A percentile compares a stretch with the other conserved stretches of the same genome.
These are phyloP conservation scores for Aureoboletus auriporus DNA, from an alignment of 768 basidiomycete genomes.

Conservation along the genomic window DNA sequence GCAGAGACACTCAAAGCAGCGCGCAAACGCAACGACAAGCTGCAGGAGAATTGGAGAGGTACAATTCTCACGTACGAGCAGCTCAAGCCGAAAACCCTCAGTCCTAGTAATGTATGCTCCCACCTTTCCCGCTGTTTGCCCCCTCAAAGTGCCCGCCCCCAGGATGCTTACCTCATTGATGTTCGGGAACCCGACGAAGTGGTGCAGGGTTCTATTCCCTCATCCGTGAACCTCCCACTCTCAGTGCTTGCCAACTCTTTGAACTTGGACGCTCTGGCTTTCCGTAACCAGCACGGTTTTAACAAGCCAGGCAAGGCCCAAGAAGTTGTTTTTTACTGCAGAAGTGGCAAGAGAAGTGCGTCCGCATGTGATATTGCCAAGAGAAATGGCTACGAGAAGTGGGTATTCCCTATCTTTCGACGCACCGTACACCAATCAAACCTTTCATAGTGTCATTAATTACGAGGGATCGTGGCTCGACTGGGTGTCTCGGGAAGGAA, in stretches of 20 bases:
- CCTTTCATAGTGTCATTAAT: conserved; percentile 50
- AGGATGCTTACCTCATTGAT: conserved; percentile 77
- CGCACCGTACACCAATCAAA: not conserved
- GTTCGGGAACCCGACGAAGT: conserved; percentile 95
- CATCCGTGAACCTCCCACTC: conserved; percentile 85
- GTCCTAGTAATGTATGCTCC: conserved; percentile 57
- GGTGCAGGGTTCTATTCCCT: conserved; percentile 88
- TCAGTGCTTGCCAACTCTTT: conserved; percentile 70
- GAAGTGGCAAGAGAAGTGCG: conserved; percentile 80
- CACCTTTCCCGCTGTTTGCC: not conserved
- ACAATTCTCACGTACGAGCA: conserved; percentile 73
- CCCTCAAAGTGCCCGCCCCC: conserved; percentile 11
- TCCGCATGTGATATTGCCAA: conserved; percentile 80
- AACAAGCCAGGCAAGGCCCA: conserved; percentile 67
- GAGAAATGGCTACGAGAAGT: conserved; percentile 81
- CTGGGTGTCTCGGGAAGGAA: conserved; percentile 60
- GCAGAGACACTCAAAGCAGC: conserved; percentile 25
- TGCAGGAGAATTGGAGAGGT: conserved; percentile 74
- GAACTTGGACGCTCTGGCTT: conserved; percentile 49
- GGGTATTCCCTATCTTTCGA: conserved; percentile 22
- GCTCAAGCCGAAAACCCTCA: conserved; percentile 73
- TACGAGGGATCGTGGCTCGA: conserved; percentile 89
- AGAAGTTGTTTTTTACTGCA: conserved; percentile 86
- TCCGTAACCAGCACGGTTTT: conserved; percentile 65
- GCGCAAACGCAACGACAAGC: conserved; percentile 31